Evolutionary conservation across 2,329 filamentous ascomycete species (phyloP).

Genomic region (Botryotinia convoluta): DNA sequence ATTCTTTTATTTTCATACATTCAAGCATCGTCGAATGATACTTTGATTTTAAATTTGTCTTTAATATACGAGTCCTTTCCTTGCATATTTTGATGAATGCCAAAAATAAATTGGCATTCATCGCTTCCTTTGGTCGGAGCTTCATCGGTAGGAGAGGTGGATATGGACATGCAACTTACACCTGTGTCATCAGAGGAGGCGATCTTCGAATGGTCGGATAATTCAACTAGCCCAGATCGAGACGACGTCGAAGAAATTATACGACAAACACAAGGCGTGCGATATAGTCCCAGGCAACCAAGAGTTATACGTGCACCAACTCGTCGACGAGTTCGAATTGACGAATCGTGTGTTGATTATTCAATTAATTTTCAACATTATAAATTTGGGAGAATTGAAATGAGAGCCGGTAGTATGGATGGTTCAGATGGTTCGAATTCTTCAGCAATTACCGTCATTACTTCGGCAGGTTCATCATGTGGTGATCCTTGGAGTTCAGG

Average conservation of each 20-base stretch:
- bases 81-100: not conserved
- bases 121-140: conserved; percentile 11
- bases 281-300: not conserved
- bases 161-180: conserved; percentile 19
- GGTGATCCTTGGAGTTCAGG: conserved; percentile 33
- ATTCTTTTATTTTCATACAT: not conserved
- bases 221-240: conserved; percentile 15
- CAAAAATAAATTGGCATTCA: not conserved
- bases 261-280: conserved; percentile 13
- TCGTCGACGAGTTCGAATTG: conserved; percentile 10
- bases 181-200: conserved; percentile 19
- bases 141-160: conserved; percentile 6
- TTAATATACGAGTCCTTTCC: not conserved
- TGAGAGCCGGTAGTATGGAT: conserved; percentile 31
- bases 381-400: conserved; percentile 9
- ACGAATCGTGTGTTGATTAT: not conserved
- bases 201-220: conserved; percentile 17
- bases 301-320: conserved; percentile 14
- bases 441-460: conserved; percentile 33
- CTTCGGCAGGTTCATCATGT: conserved; percentile 33
- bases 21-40: not conserved
- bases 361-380: conserved; percentile 6
- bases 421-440: conserved; percentile 33
- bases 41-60: not conserved
- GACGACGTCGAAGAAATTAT: conserved; percentile 16